Base-by-base conservation (phyloP, 768 basidiomycete species). In the Boletus insuetus region DNA sequence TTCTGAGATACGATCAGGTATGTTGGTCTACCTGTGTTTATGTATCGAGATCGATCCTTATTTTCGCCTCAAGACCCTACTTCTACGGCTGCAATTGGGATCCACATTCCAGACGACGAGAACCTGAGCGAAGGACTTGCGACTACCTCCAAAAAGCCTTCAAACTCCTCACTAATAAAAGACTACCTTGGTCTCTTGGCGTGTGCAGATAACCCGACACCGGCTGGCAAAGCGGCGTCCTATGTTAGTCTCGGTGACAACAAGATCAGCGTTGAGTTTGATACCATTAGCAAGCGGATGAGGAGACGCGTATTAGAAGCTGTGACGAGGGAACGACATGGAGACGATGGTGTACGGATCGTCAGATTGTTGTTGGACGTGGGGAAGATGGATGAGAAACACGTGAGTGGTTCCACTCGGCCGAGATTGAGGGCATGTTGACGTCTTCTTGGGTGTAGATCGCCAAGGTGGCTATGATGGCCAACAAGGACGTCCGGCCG, bases 351-450 rank as follows among this genome's bases (percentile, higher is more conserved):
- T 24, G 86, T 95, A 6, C 79, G 95, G 51, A 86, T 98, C 43
- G 69, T 98, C 51, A 81, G 88, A 44, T 74, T 96, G 22, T 72
- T 98, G 34, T 67, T 91, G 51, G 84, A 88, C 54, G 85, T 85
- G 6, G 94, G 92, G 7, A 97, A 97, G 72, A 86, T 94, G 80
- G 92, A 94, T 59, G 96, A 97, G 73, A 94, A 95, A 68, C 91
- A 94, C 73, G 95, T 92, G 51, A 56, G 81, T 60, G 35, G 11
- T 17, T 11, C 14, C 22, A 4, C 53, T 39, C 17, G 22, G 42
- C 35, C 45, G 26, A 56, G 39, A 42, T 26, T 31, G 22, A n/a
- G 20, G 8, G 6, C 44, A 0, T 16, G 13, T 48, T 55, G 38
- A 65, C 26, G 35, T 24, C 47, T 40, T 17, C 31, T 38, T n/a